Evolutionary conservation across 148 eudicot genomes (phyloP).

Genomic region (Rhododendron molle): DNA sequence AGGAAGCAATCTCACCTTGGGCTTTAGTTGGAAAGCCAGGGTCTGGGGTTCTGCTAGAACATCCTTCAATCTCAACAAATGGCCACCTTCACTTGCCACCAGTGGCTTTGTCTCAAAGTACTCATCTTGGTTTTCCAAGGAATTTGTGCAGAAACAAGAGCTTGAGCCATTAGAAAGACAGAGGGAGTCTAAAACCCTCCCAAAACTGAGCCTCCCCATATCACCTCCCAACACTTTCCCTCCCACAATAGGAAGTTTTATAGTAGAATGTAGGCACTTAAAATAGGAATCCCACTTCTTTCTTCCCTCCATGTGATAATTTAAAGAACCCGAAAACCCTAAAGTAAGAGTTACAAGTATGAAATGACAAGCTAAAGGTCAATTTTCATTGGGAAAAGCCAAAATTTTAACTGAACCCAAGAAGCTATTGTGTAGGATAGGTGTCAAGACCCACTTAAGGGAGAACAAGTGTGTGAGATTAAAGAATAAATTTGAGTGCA

Average conservation of each 20-base stretch:
- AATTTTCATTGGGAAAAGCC: constrained; percentile 36
- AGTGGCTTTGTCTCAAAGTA: constrained; percentile 58
- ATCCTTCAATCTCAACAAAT: constrained; percentile 49
- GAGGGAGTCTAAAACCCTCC: constrained; percentile 59
- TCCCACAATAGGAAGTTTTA: background rate
- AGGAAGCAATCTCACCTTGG: constrained; percentile 48
- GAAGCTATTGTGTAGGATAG: constrained; percentile 24
- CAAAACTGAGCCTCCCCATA: constrained; percentile 59
- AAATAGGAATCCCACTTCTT: background rate
- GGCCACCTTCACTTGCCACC: constrained; percentile 39
- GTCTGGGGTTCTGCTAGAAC: constrained; percentile 54
- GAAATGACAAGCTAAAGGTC: constrained; percentile 41
- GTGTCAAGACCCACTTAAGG: constrained; percentile 3
- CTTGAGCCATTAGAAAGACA: constrained; percentile 55
- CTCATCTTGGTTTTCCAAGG: constrained; percentile 41
- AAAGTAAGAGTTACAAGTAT: constrained; percentile 13
- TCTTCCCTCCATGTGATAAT: constrained; percentile 4
- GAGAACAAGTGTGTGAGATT: constrained; percentile 1
- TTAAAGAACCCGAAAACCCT: constrained; percentile 7
- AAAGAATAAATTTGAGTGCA: background rate
- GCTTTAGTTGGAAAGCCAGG: constrained; percentile 75
- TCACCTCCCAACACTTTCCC: background rate
- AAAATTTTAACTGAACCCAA: constrained; percentile 36
- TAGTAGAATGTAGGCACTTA: background rate
- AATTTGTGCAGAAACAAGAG: constrained; percentile 67